Base-by-base conservation (phyloP, 2,329 filamentous ascomycete species). In the Aurifilum marmelostoma region DNA sequence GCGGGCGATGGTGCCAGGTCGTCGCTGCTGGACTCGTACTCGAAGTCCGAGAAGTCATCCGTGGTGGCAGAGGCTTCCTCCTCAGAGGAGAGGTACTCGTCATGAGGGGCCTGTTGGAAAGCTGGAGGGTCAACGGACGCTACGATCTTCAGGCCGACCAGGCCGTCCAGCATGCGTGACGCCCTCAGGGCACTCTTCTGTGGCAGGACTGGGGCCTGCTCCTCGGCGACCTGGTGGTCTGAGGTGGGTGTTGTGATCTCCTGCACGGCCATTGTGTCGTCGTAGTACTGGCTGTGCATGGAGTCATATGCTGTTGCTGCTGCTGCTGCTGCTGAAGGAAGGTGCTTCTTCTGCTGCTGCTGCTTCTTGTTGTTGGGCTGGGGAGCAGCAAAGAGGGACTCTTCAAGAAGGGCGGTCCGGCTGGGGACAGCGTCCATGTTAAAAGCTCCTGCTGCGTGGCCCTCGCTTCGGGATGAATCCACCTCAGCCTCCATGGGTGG, bases 61-160 rank as follows among this genome's bases (percentile, higher is more conserved):
- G 86, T 85, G 24, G 85, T 87, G 1, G 88, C 88, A 1, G 88
- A 90, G 39, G 84, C 87, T 72, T 90, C 88, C 75, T 91, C 88
- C 73, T 91, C 88, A 0, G 87, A 89, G 1, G 88, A 90, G 34
- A 91, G 84, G 76, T 91, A 91, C 69, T 87, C 75, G 68, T 88
- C 85, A 75, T 89, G 87, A 7, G 87, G 85, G 1, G 82, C 80
- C 21, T 76, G 76, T 29, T 81, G 79, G 61, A 82, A 79, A 18
- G 79, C 74, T 34, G 78, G 73, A 68, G 75, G 64, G 74, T 74
- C 50, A 69, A 74, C 71, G 77, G 75, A 72, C 73, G 77, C 59
- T 7, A 66, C 59, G 54, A 71, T 68, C 73, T 79, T 80, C 11
- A 83, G 74, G 59, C 74, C 74, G 61, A 75, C 72, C 67, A 76